Conservation (phyloP, 140 eudicot genomes). For the Senecio squalidus region DNA sequence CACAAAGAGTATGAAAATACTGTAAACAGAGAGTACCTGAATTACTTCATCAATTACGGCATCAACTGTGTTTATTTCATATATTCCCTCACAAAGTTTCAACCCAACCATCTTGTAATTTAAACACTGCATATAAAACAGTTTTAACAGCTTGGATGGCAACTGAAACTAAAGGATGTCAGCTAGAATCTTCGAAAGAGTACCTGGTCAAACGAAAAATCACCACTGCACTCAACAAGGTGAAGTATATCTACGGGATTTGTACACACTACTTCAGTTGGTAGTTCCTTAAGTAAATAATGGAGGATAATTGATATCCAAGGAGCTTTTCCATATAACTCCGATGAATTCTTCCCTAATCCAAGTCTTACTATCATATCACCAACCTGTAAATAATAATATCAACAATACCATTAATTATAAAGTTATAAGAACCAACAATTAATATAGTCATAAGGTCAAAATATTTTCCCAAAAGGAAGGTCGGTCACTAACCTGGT, state of each 20-base stretch:
- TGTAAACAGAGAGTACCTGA: conserved; percentile 41
- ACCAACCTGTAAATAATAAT: conserved; percentile 38
- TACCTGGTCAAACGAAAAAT: conserved; percentile 75
- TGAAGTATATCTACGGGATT: conserved; percentile 56
- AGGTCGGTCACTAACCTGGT: conserved; percentile 42
- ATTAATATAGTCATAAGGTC: conserved; percentile 1
- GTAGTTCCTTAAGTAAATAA: conserved; percentile 71
- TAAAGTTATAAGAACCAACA: not conserved
- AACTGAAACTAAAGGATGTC: not conserved
- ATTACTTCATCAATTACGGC: conserved; percentile 52
- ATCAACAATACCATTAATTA: not conserved
- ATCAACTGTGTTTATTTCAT: conserved; percentile 35
- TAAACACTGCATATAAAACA: conserved; percentile 47
- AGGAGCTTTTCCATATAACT: conserved; percentile 33
- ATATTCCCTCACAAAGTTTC: conserved; percentile 65
- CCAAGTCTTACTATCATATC: conserved; percentile 55
- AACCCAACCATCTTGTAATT: conserved; percentile 80
- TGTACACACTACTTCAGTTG: conserved; percentile 41
- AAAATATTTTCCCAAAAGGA: not conserved
- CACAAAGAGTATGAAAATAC: not conserved
- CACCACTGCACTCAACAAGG: conserved; percentile 56
- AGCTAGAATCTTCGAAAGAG: conserved; percentile 1
- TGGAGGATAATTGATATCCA: conserved; percentile 67
- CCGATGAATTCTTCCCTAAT: conserved; percentile 35
- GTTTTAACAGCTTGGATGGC: conserved; percentile 17